Evolutionary conservation across 1,139 yeast species (phyloP).

Genomic region (Kazachstania sp.): DNA sequence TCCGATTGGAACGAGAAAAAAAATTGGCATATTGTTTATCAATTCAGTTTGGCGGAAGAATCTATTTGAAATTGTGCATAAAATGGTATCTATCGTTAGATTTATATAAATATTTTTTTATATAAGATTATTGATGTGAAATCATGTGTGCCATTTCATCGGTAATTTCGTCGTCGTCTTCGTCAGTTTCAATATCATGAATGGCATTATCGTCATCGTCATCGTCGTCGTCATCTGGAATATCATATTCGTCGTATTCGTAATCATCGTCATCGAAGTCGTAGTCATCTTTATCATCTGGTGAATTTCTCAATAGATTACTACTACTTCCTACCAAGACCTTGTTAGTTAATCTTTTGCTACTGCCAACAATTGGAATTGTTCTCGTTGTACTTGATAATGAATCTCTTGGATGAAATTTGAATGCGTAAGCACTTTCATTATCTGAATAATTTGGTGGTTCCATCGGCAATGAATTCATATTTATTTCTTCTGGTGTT

Average conservation of each 20-base stretch:
- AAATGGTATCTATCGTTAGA: not conserved
- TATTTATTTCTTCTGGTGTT: constrained; percentile 28
- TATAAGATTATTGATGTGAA: constrained; percentile 1
- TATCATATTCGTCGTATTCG: constrained; percentile 4
- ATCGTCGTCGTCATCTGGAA: constrained; percentile 5
- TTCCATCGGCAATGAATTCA: constrained; percentile 30
- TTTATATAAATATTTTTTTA: not conserved
- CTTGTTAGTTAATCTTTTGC: constrained; percentile 1
- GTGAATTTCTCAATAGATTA: constrained; percentile 6
- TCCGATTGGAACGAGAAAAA: too few species aligned
- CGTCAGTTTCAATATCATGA: constrained; percentile 5
- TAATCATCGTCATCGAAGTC: constrained; percentile 7
- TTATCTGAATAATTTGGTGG: constrained; percentile 33
- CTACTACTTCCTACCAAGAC: constrained; percentile 3
- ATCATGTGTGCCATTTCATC: constrained; percentile 10
- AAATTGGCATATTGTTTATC: too few species aligned
- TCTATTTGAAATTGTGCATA: too few species aligned
- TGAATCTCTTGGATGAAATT: constrained; percentile 1
- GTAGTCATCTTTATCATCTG: constrained; percentile 13
- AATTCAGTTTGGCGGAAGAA: too few species aligned
- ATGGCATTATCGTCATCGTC: not conserved
- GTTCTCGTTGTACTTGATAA: not conserved
- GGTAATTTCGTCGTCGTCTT: constrained; percentile 6
- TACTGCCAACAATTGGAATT: constrained; percentile 4
- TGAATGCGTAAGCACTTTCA: constrained; percentile 12